Evolutionary conservation across 345 rosid genomes (phyloP).

Genomic region (Passiflora organensis): DNA sequence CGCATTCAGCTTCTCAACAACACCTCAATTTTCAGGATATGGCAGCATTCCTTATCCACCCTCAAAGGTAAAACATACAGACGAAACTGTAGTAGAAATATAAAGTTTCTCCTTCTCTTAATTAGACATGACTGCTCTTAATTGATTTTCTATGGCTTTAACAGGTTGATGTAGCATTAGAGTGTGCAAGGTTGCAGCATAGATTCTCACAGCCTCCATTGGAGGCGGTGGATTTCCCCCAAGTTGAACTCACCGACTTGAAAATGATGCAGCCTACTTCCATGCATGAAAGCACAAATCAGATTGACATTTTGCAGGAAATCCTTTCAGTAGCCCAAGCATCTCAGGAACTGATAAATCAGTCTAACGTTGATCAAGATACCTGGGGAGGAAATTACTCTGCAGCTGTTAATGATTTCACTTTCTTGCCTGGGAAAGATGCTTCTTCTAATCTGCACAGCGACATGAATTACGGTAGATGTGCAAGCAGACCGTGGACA

Average conservation of each 20-base stretch:
- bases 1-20: conserved; percentile 32
- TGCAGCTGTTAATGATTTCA: conserved; percentile 40
- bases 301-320: conserved; percentile 51
- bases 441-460: conserved; percentile 13
- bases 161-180: conserved; percentile 69
- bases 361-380: conserved; percentile 30
- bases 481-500: conserved; percentile 26
- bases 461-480: conserved; percentile 10
- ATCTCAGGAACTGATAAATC: conserved; percentile 47
- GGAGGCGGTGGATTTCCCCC: conserved; percentile 45
- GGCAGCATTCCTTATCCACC: conserved; percentile 50
- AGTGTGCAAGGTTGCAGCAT: conserved; percentile 74
- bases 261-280: conserved; percentile 24
- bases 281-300: conserved; percentile 24
- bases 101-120: background rate
- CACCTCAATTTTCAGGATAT: conserved; percentile 36
- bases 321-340: conserved; percentile 56
- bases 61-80: conserved; percentile 43
- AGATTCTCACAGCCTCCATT: conserved; percentile 55
- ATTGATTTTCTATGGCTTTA: too few relatives aligned
- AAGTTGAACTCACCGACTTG: conserved; percentile 28
- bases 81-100: too few relatives aligned
- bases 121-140: background rate
- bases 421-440: conserved; percentile 36
- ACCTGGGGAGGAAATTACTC: conserved; percentile 42